Evolutionary conservation across 257 asterid genomes (phyloP).

Genomic region (Jasminum sambac): DNA sequence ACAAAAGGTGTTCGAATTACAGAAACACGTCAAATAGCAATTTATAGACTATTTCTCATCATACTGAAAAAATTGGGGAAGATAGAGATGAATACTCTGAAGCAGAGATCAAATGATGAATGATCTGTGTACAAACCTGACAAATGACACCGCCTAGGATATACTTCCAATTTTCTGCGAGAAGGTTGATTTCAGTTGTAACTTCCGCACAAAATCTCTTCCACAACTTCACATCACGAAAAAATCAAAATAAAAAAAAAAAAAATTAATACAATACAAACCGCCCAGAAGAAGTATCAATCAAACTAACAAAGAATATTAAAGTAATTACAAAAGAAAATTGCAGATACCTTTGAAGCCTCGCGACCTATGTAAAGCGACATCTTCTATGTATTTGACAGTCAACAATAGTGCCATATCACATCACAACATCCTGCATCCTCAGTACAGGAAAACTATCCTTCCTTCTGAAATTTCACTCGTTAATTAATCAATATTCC

Average conservation of each 20-base stretch:
- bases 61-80: background rate
- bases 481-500: constrained; percentile 9
- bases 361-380: constrained; percentile 94
- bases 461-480: background rate
- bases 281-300: constrained; percentile 6
- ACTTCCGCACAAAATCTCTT: constrained; percentile 62
- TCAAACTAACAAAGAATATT: constrained; percentile 7
- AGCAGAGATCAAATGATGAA: constrained; percentile 15
- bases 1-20: constrained; percentile 12
- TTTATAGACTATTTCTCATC: background rate
- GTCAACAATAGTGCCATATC: constrained; percentile 53
- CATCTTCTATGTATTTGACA: constrained; percentile 47
- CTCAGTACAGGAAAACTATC: constrained; percentile 7
- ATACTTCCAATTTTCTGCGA: constrained; percentile 70
- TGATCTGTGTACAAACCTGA: constrained; percentile 49
- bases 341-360: constrained; percentile 73
- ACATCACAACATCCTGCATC: constrained; percentile 54
- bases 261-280: background rate
- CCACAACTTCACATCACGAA: constrained; percentile 50
- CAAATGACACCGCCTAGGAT: constrained; percentile 61
- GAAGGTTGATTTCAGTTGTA: constrained; percentile 58
- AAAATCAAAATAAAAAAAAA: background rate
- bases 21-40: background rate
- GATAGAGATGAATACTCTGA: background rate
- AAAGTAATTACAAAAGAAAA: background rate